Conservation (phyloP, 768 basidiomycete species). For the Collybiopsis luxurians region DNA sequence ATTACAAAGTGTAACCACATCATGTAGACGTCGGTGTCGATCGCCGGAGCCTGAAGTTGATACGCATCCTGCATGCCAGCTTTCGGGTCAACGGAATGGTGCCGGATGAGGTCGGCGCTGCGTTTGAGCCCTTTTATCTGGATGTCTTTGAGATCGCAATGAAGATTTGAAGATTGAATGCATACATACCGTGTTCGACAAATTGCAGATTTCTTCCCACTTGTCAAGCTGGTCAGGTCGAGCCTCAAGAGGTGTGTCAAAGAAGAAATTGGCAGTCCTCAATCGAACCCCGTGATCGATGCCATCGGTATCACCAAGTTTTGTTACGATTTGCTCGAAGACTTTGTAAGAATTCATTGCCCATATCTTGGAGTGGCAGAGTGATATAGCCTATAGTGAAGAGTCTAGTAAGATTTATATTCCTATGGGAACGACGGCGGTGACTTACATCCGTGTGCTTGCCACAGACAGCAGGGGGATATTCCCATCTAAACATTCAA, state of each 20-base stretch:
- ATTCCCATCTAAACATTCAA: constrained; percentile 28
- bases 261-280: constrained; percentile 33
- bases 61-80: constrained; percentile 34
- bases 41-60: constrained; percentile 29
- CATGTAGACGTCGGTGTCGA: constrained; percentile 36
- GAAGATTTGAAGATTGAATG: not conserved
- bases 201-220: constrained; percentile 23
- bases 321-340: constrained; percentile 17
- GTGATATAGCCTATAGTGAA: constrained; percentile 19
- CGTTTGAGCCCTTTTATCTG: constrained; percentile 11
- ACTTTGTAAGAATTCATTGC: constrained; percentile 33
- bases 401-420: not conserved
- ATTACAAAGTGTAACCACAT: constrained; percentile 25
- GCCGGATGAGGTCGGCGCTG: constrained; percentile 18
- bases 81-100: constrained; percentile 24
- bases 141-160: constrained; percentile 22
- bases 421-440: not conserved
- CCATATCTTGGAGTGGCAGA: constrained; percentile 31
- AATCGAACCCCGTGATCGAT: constrained; percentile 30
- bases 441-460: constrained; percentile 27
- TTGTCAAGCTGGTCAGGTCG: constrained; percentile 25
- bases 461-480: constrained; percentile 37
- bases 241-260: constrained; percentile 22
- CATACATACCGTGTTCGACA: not conserved
- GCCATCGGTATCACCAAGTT: constrained; percentile 17